A percentile compares a stretch with the other conserved stretches of the same genome.
These are phyloP conservation scores for Plasmopara halstedii DNA, from an alignment of 352 stramenopile species.

Conservation along the genomic window DNA sequence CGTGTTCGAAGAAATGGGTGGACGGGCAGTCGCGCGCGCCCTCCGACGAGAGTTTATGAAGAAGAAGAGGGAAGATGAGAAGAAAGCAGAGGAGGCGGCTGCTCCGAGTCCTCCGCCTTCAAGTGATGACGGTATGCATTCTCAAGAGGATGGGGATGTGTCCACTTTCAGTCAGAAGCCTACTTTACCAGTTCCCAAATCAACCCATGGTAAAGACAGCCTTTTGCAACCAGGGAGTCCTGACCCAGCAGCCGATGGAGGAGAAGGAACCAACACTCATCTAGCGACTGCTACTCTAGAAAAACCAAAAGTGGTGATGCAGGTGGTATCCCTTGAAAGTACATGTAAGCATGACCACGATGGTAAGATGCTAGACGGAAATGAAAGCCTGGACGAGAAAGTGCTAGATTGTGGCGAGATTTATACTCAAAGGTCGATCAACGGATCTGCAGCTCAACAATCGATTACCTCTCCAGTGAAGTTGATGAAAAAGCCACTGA, in stretches of 20 bases:
- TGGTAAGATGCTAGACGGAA: constrained; percentile 11
- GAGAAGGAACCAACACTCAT: constrained; percentile 10
- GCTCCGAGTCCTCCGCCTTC: constrained; percentile 30
- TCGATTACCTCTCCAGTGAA: constrained; percentile 27
- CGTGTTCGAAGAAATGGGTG: constrained; percentile 85
- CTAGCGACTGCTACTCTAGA: constrained; percentile 17
- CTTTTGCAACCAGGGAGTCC: constrained; percentile 36
- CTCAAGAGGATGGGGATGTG: constrained; percentile 57
- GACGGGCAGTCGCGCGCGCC: constrained; percentile 43
- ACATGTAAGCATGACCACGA: constrained; percentile 41
- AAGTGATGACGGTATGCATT: constrained; percentile 49
- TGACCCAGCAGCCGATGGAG: constrained; percentile 37
- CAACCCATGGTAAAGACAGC: constrained; percentile 28
- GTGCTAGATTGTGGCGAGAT: constrained; percentile 8
- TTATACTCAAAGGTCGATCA: constrained; percentile 21
- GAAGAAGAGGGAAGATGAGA: constrained; percentile 84
- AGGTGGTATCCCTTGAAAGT: constrained; percentile 11
- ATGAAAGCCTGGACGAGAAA: constrained; percentile 19
- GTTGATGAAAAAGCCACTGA: constrained; percentile 37
- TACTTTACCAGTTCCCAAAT: constrained; percentile 15
- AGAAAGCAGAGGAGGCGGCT: constrained; percentile 38
- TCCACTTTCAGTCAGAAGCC: constrained; percentile 31
- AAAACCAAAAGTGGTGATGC: constrained; percentile 27
- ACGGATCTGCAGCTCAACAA: constrained; percentile 16
- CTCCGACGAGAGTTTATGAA: constrained; percentile 70